Evolutionary conservation across 2,329 filamentous ascomycete genomes (phyloP).

Genomic region (Chaetomium sp.): DNA sequence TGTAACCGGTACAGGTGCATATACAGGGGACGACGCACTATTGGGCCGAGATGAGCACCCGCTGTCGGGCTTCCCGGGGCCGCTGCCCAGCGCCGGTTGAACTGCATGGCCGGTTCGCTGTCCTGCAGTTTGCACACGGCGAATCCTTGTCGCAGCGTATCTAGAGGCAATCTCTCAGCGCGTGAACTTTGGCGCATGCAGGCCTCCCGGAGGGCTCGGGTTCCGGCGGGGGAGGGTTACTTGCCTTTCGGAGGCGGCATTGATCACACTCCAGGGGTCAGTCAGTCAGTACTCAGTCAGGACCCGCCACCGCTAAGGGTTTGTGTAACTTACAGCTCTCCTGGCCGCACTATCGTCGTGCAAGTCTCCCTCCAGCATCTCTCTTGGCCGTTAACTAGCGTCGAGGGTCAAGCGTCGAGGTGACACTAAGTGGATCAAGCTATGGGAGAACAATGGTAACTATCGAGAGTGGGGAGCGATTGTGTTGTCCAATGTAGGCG

Average conservation of each 20-base stretch:
- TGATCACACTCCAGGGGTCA: slow-evolving; percentile 47
- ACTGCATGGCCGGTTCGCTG: slow-evolving; percentile 55
- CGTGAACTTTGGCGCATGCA: not conserved
- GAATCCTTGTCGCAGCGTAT: slow-evolving; percentile 62
- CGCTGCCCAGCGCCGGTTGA: slow-evolving; percentile 58
- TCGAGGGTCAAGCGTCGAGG: not conserved
- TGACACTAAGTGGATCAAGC: not conserved
- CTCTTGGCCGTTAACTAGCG: not conserved
- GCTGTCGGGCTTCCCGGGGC: slow-evolving; percentile 56
- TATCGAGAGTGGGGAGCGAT: not conserved
- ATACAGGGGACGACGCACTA: slow-evolving; percentile 49
- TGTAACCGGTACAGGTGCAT: not conserved
- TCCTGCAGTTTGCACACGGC: slow-evolving; percentile 61
- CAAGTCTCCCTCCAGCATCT: slow-evolving; percentile 17
- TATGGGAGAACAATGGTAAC: not conserved
- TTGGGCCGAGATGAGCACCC: slow-evolving; percentile 62
- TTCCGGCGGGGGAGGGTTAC: slow-evolving; percentile 5
- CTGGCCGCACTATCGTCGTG: slow-evolving; percentile 16
- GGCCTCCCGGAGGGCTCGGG: not conserved
- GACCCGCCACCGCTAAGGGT: too few relatives aligned
- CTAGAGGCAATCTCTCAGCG: slow-evolving; percentile 39
- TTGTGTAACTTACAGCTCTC: slow-evolving; percentile 28
- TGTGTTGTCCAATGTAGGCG: not conserved
- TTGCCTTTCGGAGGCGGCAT: slow-evolving; percentile 37
- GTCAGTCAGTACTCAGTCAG: too few relatives aligned